Base-by-base conservation (phyloP, 768 basidiomycete species). In the Agrocybe praecox region DNA sequence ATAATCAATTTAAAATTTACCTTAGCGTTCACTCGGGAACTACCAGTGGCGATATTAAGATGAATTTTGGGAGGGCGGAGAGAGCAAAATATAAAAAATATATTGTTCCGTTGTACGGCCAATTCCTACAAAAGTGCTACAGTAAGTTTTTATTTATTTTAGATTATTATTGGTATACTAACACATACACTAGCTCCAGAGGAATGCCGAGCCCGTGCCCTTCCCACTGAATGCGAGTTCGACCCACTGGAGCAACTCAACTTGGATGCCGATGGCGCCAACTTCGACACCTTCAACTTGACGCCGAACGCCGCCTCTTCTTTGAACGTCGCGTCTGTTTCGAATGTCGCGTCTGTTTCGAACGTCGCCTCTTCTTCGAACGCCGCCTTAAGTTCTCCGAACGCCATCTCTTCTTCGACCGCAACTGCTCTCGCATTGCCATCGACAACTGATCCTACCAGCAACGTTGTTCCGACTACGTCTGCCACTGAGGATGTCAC, bases 21-120 rank as follows among this genome's bases (percentile, higher is more conserved):
- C 24, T 32, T n/a, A 56, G 55, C 17, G n/a, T 56, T 11, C 55
- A 56, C 24, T 56, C 49, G 3, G 55, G 55, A 3, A 42, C 46
- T 18, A 55, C 22, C 1, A 19, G 46, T 2, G 46, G 53, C 6
- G 46, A 55, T 42, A 17, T 42, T 5, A 40, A 48, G 24, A 55
- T 55, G 53, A 55, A 55, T 12, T 55, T 55, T 26, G 53, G 53
- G 1, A 6, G 40, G 2, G 53, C 46, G 11, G 53, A 55, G 33
- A 33, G 34, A 6, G 2, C 21, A 15, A 21, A 15, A 2, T 49
- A 42, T n/a, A 42, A 55, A 12, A 49, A 32, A 3, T 19, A 48
- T 26, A 24, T 55, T 26, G 18, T 55, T 11, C 46, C 53, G 3
- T 11, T 55, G 21, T 55, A 23, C 21, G 46, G 46, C 0, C 11